phyloP scores from a whole-genome alignment of 2,329 filamentous ascomycete species.

The Aspergillus arachidicola region DNA sequence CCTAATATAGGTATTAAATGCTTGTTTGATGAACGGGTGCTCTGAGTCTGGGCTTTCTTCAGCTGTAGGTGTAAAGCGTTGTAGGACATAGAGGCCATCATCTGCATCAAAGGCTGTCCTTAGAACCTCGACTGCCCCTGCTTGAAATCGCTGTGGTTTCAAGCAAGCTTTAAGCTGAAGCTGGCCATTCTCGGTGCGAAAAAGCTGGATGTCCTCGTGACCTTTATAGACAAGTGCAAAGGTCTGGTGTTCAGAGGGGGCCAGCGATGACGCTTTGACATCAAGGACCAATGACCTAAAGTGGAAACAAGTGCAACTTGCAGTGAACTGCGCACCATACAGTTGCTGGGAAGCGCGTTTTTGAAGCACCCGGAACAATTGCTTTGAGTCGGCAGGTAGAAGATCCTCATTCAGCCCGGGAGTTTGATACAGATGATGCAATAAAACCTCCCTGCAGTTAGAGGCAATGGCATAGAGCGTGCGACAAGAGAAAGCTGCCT shows the following conservation, averaged over 20 bases:
- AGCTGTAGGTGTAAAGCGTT: conserved; percentile 32
- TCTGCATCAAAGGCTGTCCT: conserved; percentile 30
- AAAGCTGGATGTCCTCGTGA: conserved; percentile 31
- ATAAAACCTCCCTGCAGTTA: conserved; percentile 36
- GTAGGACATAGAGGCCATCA: conserved; percentile 33
- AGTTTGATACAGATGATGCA: conserved; percentile 38
- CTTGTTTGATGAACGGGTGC: conserved; percentile 39
- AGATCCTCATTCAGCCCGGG: conserved; percentile 33
- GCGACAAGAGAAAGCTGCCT: conserved; percentile 40
- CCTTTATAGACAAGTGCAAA: conserved; percentile 35
- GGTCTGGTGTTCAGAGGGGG: conserved; percentile 16
- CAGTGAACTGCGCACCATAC: conserved; percentile 39
- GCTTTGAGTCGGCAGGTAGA: conserved; percentile 19
- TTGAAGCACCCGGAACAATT: conserved; percentile 38
- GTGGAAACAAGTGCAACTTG: conserved; percentile 31
- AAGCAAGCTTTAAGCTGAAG: conserved; percentile 21
- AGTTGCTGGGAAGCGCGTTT: conserved; percentile 34
- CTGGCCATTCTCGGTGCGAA: conserved; percentile 22
- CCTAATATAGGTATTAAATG: conserved; percentile 24
- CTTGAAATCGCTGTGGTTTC: conserved; percentile 24
- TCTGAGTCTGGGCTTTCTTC: conserved; percentile 23
- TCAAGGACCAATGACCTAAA: conserved; percentile 33
- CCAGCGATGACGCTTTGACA: conserved; percentile 36
- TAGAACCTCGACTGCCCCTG: conserved; percentile 36
- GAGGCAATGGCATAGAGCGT: conserved; percentile 38